These are phyloP conservation scores for Nematodospora anomalae DNA, from an alignment of 1,139 yeast genomes.

Conservation along the genomic window DNA sequence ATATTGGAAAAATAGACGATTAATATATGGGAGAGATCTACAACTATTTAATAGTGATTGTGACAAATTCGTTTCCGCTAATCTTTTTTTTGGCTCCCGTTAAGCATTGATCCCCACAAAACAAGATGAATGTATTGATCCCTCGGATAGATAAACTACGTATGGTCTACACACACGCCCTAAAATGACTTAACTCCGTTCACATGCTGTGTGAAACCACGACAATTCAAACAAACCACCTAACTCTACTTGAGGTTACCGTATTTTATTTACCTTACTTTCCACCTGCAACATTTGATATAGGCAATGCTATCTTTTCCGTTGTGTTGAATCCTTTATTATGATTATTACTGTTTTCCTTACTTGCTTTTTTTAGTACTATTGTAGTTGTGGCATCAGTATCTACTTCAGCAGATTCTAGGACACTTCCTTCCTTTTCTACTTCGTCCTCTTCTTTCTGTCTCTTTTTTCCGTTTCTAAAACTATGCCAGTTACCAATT, in stretches of 20 bases:
- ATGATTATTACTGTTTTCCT: not conserved
- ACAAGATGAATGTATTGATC: not conserved
- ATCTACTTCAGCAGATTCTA: not conserved
- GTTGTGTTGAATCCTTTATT: conserved; percentile 5
- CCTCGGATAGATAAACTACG: not conserved
- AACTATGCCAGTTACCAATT: conserved; percentile 1
- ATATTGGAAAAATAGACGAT: too few relatives aligned
- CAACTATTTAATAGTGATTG: conserved; percentile 12
- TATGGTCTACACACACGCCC: too few relatives aligned
- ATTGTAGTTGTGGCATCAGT: not conserved
- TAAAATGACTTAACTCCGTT: too few relatives aligned
- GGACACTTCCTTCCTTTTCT: conserved; percentile 1
- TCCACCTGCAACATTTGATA: not conserved
- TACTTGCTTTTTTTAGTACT: not conserved
- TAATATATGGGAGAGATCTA: too few relatives aligned
- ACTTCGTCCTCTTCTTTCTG: conserved; percentile 20
- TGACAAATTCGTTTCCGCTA: not conserved
- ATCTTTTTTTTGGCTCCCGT: too few relatives aligned
- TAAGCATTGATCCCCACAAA: not conserved
- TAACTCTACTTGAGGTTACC: too few relatives aligned
- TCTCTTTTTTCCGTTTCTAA: conserved; percentile 17
- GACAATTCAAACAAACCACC: too few relatives aligned
- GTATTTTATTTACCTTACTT: too few relatives aligned
- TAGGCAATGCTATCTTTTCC: conserved; percentile 5
- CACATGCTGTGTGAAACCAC: too few relatives aligned